These are phyloP conservation scores for Citrullus mucosospermus DNA, from an alignment of 306 rosid species.

Conservation along the genomic window DNA sequence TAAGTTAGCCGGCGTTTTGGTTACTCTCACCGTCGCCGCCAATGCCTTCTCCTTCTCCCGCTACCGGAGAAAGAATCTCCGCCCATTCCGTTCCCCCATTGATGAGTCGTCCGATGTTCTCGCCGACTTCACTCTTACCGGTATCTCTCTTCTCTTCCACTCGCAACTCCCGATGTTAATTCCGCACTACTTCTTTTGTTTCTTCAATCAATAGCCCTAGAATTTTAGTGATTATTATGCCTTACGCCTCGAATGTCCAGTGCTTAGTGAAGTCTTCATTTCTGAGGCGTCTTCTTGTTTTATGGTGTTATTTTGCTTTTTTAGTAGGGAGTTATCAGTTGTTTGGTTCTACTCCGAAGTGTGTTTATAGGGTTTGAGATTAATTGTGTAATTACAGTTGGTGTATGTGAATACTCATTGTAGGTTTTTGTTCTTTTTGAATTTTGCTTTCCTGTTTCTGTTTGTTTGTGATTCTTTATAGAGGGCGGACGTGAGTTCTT, in stretches of 20 bases:
- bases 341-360: not conserved
- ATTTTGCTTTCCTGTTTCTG: not conserved
- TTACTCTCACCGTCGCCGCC: slow-evolving; percentile 53
- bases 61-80: slow-evolving; percentile 49
- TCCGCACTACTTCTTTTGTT: not conserved
- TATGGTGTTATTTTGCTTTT: not conserved
- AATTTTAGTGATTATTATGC: not conserved
- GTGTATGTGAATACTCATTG: not conserved
- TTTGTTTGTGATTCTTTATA: slow-evolving; percentile 16
- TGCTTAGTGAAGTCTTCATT: not conserved
- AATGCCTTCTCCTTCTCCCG: slow-evolving; percentile 64
- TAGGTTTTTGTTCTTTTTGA: not conserved
- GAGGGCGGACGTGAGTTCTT: slow-evolving; percentile 55
- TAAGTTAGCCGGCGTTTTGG: slow-evolving; percentile 61
- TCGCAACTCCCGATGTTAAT: not conserved
- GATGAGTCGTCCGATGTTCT: slow-evolving; percentile 53
- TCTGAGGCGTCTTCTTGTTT: not conserved
- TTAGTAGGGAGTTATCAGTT: not conserved
- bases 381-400: not conserved
- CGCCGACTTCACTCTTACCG: slow-evolving; percentile 49
- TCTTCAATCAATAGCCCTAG: not conserved
- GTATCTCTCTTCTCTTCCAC: slow-evolving; percentile 13
- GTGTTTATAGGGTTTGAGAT: not conserved
- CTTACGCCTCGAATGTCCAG: not conserved
- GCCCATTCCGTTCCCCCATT: slow-evolving; percentile 60